Percentiles rank a stretch among this genome's conserved stretches.
These are phyloP conservation scores for Asparagopsis taxiformis DNA, from an alignment of 31 red algal genomes.

Conservation along the genomic window DNA sequence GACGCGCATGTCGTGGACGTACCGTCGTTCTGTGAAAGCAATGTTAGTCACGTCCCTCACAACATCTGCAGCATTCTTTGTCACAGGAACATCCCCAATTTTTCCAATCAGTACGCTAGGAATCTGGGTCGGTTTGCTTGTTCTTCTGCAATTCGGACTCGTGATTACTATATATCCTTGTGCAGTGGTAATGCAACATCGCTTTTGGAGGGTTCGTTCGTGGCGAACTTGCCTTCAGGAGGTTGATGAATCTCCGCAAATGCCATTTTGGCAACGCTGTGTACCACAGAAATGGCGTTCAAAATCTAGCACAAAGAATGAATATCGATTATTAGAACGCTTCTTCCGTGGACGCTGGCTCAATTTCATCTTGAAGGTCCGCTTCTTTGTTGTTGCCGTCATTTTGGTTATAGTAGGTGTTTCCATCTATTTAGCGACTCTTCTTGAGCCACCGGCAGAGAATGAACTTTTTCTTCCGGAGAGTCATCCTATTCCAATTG, in stretches of 20 bases:
- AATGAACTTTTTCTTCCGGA: conserved; percentile 54
- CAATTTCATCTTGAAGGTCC: conserved; percentile 10
- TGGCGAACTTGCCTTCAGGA: conserved; percentile 11
- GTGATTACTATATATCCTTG: conserved; percentile 66
- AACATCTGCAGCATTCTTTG: conserved; percentile 71
- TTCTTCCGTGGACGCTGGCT: conserved; percentile 65
- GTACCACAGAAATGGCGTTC: conserved; percentile 21
- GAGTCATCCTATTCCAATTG: conserved; percentile 17
- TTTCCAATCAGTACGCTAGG: conserved; percentile 78
- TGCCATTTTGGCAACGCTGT: conserved; percentile 23
- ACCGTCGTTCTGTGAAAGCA: conserved; percentile 48
- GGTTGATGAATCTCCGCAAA: not conserved
- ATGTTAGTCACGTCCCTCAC: conserved; percentile 76
- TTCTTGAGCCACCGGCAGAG: conserved; percentile 44
- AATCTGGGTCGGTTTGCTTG: conserved; percentile 57
- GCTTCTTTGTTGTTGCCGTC: conserved; percentile 30
- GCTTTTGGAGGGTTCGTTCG: conserved; percentile 13
- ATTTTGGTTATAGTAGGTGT: conserved; percentile 33
- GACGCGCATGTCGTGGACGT: conserved; percentile 65
- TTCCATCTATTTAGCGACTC: conserved; percentile 30
- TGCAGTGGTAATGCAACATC: conserved; percentile 65
- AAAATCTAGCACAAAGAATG: conserved; percentile 8
- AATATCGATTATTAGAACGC: conserved; percentile 53
- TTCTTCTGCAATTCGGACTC: conserved; percentile 56
- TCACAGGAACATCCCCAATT: conserved; percentile 60